These are phyloP conservation scores for Skeletonema costatum DNA, from an alignment of 108 stramenopile species.

Conservation along the genomic window DNA sequence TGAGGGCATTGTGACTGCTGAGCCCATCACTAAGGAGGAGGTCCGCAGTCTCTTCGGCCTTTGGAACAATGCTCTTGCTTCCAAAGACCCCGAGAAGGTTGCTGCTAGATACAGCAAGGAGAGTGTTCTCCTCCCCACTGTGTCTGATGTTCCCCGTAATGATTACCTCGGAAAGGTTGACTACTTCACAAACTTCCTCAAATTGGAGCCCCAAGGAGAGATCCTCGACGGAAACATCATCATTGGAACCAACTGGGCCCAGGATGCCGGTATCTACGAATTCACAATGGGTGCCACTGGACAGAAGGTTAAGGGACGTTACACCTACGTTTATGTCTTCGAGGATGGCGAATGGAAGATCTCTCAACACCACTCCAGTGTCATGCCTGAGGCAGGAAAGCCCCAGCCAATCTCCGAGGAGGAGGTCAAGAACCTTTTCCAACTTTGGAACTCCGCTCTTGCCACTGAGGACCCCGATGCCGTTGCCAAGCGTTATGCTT, in stretches of 20 bases:
- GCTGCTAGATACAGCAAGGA: conserved; percentile 30
- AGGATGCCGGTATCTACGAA: conserved; percentile 62
- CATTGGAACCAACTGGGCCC: conserved; percentile 51
- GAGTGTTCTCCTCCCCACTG: conserved; percentile 43
- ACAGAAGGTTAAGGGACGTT: conserved; percentile 60
- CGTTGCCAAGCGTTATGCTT: conserved; percentile 35
- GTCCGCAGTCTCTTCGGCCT: conserved; percentile 43
- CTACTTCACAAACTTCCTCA: conserved; percentile 41
- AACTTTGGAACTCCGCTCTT: conserved; percentile 50
- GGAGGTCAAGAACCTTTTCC: conserved; percentile 50
- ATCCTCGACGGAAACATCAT: conserved; percentile 26
- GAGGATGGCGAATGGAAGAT: conserved; percentile 78
- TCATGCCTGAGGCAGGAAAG: conserved; percentile 60
- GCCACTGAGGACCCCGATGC: conserved; percentile 26
- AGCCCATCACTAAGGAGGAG: conserved; percentile 33
- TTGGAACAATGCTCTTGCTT: conserved; percentile 52
- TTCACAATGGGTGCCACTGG: conserved; percentile 65
- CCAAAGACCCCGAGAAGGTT: conserved; percentile 37
- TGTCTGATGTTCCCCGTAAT: conserved; percentile 34
- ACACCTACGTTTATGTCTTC: conserved; percentile 62
- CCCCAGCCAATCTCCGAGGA: conserved; percentile 47
- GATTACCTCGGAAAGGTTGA: conserved; percentile 34
- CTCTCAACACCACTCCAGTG: conserved; percentile 69
- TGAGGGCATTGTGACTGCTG: conserved; percentile 45
- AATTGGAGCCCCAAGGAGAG: conserved; percentile 44